These are phyloP conservation scores for Aspergillus panamensis DNA, from an alignment of 495 filamentous ascomycete species.

Conservation along the genomic window DNA sequence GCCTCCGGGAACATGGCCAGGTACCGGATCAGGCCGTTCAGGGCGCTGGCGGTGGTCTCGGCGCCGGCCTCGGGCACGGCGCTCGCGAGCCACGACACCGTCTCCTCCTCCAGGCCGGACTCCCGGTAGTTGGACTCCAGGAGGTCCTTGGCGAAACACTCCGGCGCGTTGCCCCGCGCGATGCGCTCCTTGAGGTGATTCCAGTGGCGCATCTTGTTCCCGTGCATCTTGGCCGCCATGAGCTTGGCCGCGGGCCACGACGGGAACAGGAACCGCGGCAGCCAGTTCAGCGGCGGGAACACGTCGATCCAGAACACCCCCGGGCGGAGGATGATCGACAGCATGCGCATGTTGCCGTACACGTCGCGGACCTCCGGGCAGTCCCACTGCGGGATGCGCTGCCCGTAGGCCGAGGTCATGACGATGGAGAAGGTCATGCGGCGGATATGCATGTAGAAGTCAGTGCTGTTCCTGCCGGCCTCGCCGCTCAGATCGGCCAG, in stretches of 20 bases:
- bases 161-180: not conserved
- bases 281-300: not conserved
- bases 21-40: conserved; percentile 17
- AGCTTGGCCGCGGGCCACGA: not conserved
- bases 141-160: conserved; percentile 4
- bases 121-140: not conserved
- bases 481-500: conserved; percentile 41
- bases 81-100: not conserved
- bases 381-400: conserved; percentile 24
- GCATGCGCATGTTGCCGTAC: not conserved
- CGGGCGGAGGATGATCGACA: not conserved
- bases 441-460: conserved; percentile 28
- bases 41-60: conserved; percentile 21
- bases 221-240: not conserved
- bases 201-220: conserved; percentile 1
- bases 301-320: not conserved
- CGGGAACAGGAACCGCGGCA: not conserved
- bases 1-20: conserved; percentile 16
- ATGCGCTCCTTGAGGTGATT: not conserved
- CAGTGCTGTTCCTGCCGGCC: conserved; percentile 24
- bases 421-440: conserved; percentile 29
- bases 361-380: conserved; percentile 5
- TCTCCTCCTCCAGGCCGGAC: not conserved
- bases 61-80: conserved; percentile 14
- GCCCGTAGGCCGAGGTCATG: conserved; percentile 29